phyloP scores from a whole-genome alignment of 345 rosid genomes.

The Citrus trifoliata region DNA sequence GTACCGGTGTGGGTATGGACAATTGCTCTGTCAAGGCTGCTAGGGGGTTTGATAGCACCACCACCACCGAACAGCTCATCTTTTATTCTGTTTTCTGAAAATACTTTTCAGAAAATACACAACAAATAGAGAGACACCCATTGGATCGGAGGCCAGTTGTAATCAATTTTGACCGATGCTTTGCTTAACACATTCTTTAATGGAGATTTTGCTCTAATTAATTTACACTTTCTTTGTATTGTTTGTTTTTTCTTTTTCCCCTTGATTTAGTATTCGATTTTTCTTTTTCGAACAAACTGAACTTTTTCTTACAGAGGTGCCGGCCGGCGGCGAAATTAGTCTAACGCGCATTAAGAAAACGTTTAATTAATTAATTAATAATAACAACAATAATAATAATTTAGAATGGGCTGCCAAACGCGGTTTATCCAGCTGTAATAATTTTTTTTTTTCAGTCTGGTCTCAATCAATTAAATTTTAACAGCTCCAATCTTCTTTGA shows the following conservation, averaged over 20 bases:
- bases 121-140: background rate
- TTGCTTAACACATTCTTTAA: background rate
- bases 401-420: too few relatives aligned
- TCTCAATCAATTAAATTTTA: too few relatives aligned
- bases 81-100: slow-evolving; percentile 24
- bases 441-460: too few relatives aligned
- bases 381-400: too few relatives aligned
- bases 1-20: background rate
- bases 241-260: background rate
- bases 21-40: slow-evolving; percentile 15
- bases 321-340: background rate
- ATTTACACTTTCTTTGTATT: background rate
- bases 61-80: slow-evolving; percentile 8
- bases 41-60: background rate
- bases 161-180: background rate
- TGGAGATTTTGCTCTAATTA: background rate
- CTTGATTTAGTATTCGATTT: too few relatives aligned
- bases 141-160: background rate
- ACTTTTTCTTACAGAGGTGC: too few relatives aligned
- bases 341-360: too few relatives aligned
- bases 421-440: too few relatives aligned
- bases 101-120: background rate
- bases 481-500: too few relatives aligned
- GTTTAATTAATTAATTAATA: too few relatives aligned
- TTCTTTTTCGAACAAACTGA: too few relatives aligned